Conservation (phyloP, 2,329 filamentous ascomycete genomes). For the Scedosporium aurantiacum region DNA sequence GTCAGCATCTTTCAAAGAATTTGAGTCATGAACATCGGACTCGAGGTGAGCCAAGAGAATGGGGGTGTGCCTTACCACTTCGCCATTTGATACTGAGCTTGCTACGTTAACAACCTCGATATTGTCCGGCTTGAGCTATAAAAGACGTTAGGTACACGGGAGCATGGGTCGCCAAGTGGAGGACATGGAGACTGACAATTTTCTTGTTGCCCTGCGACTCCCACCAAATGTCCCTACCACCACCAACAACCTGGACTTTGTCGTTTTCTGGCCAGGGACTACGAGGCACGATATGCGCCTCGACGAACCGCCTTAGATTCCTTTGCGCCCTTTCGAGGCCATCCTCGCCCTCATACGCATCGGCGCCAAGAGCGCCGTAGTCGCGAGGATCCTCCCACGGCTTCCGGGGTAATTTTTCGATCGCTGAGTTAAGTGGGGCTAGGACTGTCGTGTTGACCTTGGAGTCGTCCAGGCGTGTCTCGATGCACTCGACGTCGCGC, state of each 20-base stretch:
- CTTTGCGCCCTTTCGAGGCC: constrained; percentile 65
- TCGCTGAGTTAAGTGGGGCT: constrained; percentile 73
- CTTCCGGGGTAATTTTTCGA: constrained; percentile 69
- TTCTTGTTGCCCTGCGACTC: constrained; percentile 57
- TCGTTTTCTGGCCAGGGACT: constrained; percentile 64
- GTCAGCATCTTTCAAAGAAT: neutral
- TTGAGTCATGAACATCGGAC: constrained; percentile 9
- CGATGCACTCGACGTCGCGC: constrained; percentile 61
- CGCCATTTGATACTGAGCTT: constrained; percentile 72
- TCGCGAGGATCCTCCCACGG: constrained; percentile 75
- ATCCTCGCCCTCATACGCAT: constrained; percentile 64
- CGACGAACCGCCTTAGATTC: constrained; percentile 73
- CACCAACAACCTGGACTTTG: constrained; percentile 57
- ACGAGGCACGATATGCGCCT: constrained; percentile 66
- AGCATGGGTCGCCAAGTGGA: constrained; percentile 2
- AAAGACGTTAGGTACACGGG: constrained; percentile 1
- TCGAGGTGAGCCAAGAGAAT: neutral
- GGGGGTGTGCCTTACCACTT: constrained; percentile 44
- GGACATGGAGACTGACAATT: constrained; percentile 39
- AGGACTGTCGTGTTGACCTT: constrained; percentile 69
- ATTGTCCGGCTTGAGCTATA: constrained; percentile 63
- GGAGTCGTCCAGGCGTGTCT: constrained; percentile 55
- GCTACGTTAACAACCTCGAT: constrained; percentile 68
- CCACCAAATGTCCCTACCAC: constrained; percentile 67
- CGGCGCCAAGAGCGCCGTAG: constrained; percentile 52